These are phyloP conservation scores for Aspergillus transmontanensis DNA, from an alignment of 2,329 filamentous ascomycete genomes.

Conservation along the genomic window DNA sequence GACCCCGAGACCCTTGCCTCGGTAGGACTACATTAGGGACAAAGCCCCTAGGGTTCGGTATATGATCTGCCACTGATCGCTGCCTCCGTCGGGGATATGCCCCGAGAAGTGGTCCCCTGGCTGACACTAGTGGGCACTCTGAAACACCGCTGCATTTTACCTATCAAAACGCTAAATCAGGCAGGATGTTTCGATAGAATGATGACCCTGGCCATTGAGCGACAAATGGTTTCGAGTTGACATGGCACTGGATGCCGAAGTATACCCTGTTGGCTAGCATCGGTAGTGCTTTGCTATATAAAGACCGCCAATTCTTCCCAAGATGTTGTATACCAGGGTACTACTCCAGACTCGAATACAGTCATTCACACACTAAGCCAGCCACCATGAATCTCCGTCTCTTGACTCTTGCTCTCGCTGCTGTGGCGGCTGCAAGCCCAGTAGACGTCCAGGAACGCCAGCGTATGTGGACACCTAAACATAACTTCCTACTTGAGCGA, in stretches of 20 bases:
- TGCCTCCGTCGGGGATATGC: neutral
- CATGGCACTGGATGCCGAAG: neutral
- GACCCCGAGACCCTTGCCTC: neutral
- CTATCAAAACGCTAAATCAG: neutral
- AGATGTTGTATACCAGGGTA: neutral
- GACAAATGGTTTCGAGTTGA: neutral
- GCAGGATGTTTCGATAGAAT: neutral
- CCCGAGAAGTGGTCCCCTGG: neutral
- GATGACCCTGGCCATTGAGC: neutral
- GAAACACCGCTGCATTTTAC: neutral
- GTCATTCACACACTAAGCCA: neutral
- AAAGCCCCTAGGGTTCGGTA: neutral
- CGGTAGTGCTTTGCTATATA: neutral
- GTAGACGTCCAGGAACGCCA: slow-evolving; percentile 6
- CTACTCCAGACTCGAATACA: neutral
- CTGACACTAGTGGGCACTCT: neutral
- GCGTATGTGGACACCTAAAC: neutral
- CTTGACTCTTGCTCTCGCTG: slow-evolving; percentile 6
- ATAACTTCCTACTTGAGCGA: neutral
- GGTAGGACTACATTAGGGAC: neutral
- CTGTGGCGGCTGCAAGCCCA: slow-evolving; percentile 4
- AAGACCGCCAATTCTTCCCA: neutral
- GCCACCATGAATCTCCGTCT: neutral
- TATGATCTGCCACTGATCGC: neutral
- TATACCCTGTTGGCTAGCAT: slow-evolving; percentile 1